Percentiles rank a stretch among this genome's conserved stretches.
Conservation (phyloP, 768 basidiomycete species). For the Suillus clintonianus region DNA sequence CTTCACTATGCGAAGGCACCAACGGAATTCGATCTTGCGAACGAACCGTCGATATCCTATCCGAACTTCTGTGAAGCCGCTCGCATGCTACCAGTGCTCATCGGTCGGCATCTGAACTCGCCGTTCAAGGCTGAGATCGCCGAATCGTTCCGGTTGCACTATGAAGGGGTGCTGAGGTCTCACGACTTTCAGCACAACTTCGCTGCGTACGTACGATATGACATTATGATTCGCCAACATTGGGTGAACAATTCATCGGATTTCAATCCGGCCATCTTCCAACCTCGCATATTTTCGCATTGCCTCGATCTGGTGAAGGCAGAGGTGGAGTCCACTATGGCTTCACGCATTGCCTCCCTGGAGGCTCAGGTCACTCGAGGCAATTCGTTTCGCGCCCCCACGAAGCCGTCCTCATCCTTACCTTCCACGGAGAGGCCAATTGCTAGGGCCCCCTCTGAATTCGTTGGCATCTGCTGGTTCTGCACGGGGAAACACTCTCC, state of each 20-base stretch:
- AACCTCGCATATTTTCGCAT: too few relatives aligned
- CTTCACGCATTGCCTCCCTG: too few relatives aligned
- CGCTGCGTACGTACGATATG: not conserved
- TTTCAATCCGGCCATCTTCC: too few relatives aligned
- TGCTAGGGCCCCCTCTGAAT: too few relatives aligned
- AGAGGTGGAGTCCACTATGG: too few relatives aligned
- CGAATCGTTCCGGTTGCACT: not conserved
- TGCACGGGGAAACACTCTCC: too few relatives aligned
- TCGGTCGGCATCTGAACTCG: not conserved
- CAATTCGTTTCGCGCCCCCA: too few relatives aligned
- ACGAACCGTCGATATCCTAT: not conserved
- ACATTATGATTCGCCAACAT: not conserved
- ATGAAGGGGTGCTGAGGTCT: not conserved
- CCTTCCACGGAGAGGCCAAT: too few relatives aligned
- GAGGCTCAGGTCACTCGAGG: too few relatives aligned
- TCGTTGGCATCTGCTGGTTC: too few relatives aligned
- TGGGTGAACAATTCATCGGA: not conserved
- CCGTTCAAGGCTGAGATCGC: not conserved
- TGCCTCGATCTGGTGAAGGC: too few relatives aligned
- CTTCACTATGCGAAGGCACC: not conserved
- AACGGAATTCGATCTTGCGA: not conserved
- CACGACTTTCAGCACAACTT: not conserved
- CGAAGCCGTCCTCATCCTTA: too few relatives aligned
- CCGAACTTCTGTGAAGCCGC: not conserved
- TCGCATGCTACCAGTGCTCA: not conserved